A percentile compares a stretch with the other conserved stretches of the same genome.
phyloP scores from a whole-genome alignment of 1,139 yeast genomes.

The Wickerhamomyces sp. region DNA sequence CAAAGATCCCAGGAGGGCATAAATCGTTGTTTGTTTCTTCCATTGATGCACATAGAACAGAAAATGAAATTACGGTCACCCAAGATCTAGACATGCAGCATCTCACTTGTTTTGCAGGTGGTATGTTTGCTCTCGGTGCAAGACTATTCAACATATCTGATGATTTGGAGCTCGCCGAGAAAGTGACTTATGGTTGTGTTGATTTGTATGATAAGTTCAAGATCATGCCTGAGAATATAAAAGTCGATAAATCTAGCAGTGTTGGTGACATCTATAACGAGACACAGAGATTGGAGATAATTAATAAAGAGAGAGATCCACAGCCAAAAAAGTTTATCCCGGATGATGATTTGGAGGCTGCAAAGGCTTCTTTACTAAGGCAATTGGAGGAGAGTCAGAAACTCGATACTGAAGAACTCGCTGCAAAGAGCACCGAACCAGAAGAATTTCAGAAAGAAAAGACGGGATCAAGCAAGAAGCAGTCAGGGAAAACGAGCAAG shows the following conservation, averaged over 20 bases:
- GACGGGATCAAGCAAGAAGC: neutral
- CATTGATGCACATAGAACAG: slow-evolving; percentile 13
- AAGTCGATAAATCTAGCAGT: slow-evolving; percentile 28
- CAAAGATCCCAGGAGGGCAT: slow-evolving; percentile 30
- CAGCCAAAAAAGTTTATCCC: neutral
- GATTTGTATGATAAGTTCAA: slow-evolving; percentile 49
- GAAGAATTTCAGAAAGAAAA: too few species aligned
- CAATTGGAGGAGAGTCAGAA: neutral
- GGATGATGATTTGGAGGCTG: neutral
- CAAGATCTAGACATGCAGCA: slow-evolving; percentile 41
- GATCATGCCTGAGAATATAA: slow-evolving; percentile 41
- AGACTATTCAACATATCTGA: slow-evolving; percentile 44
- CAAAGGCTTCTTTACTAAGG: neutral
- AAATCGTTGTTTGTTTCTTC: slow-evolving; percentile 24
- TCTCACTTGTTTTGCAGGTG: slow-evolving; percentile 70
- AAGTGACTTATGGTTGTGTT: slow-evolving; percentile 65
- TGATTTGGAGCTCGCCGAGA: slow-evolving; percentile 55
- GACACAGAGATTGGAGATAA: slow-evolving; percentile 7
- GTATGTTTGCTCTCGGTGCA: slow-evolving; percentile 67
- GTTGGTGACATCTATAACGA: slow-evolving; percentile 31
- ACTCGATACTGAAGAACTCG: neutral
- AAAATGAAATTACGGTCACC: slow-evolving; percentile 10
- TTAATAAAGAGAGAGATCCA: neutral
- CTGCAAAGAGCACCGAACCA: neutral
- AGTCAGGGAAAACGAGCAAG: neutral